A percentile compares a stretch with the other conserved stretches of the same genome.
Evolutionary conservation across 495 filamentous ascomycete genomes (phyloP).

Genomic region (Neurospora sp.): DNA sequence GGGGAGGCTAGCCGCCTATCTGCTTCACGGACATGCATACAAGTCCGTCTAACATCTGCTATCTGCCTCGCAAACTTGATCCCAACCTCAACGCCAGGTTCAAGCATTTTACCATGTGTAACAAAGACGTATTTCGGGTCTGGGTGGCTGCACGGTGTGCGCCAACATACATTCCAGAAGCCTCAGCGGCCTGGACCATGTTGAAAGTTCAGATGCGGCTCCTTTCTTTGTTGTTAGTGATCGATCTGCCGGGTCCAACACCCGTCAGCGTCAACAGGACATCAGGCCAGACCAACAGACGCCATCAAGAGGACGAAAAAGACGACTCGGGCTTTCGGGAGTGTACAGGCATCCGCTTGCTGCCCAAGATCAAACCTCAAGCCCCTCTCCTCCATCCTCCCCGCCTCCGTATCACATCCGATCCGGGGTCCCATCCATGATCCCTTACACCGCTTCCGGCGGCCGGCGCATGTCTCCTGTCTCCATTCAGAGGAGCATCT

Average conservation of each 20-base stretch:
- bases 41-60: neutral
- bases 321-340: neutral
- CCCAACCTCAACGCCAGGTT: neutral
- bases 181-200: neutral
- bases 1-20: neutral
- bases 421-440: neutral
- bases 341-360: neutral
- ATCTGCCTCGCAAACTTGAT: neutral
- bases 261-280: neutral
- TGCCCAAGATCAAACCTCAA: neutral
- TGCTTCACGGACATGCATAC: neutral
- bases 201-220: neutral
- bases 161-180: neutral
- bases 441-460: neutral
- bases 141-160: neutral
- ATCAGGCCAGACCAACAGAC: neutral
- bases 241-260: neutral
- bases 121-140: neutral
- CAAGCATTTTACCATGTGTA: neutral
- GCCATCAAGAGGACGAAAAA: neutral
- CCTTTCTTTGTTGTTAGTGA: neutral
- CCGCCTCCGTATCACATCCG: neutral
- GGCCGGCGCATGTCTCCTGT: neutral
- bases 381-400: neutral
- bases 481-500: neutral